Conservation (phyloP, 306 rosid genomes). For the Fagus sylvatica region DNA sequence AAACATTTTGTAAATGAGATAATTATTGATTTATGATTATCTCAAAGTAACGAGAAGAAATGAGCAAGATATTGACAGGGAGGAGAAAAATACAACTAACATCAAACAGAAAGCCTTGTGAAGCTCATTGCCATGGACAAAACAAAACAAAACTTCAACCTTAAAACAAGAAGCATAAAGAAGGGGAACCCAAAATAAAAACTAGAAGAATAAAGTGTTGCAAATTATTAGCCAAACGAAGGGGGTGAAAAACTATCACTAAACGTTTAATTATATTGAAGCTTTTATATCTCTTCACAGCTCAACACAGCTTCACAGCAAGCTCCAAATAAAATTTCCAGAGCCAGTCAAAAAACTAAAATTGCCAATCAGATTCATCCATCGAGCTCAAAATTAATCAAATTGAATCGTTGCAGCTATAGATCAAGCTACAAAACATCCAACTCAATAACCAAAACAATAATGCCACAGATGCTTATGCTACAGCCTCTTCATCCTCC, state of each 20-base stretch:
- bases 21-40: no score
- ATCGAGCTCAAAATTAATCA: neutral
- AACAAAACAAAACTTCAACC: neutral
- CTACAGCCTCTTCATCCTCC: constrained; percentile 34
- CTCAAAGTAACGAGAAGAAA: neutral
- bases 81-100: neutral
- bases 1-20: no score
- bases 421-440: neutral
- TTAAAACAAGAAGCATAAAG: neutral
- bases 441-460: neutral
- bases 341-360: neutral
- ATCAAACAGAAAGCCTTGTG: neutral
- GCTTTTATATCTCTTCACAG: constrained; percentile 15
- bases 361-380: constrained; percentile 2
- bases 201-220: neutral
- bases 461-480: constrained; percentile 1
- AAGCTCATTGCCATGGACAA: neutral
- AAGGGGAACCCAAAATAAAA: no score
- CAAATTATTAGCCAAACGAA: neutral
- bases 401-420: neutral
- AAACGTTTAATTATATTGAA: neutral
- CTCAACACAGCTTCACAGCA: neutral
- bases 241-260: neutral
- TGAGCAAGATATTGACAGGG: neutral
- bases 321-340: constrained; percentile 23